Evolutionary conservation across 2,329 filamentous ascomycete species (phyloP), one percentile per base, ranked within the genome.

Genomic region (Fusarium pininemorale): DNA sequence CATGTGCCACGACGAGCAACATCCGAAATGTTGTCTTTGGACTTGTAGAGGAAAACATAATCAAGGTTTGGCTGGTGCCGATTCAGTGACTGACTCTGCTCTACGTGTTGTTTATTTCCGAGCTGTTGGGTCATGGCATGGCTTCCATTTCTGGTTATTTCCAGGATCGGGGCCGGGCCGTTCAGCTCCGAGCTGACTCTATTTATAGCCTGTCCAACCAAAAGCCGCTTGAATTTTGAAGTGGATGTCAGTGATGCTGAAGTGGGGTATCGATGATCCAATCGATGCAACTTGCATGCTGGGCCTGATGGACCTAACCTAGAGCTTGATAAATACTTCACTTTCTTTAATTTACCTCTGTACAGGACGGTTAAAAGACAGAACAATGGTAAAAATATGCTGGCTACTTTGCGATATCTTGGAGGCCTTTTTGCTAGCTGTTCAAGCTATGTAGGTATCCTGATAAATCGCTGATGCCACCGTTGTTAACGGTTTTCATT

Each of bases 181-280:
- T 24, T 24, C 2, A 39, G 7, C 24, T 51, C 37, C 48, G 47
- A 1, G 18, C 4, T 4, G 2, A 2, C 1, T 18, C 30, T 51
- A 51, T 58, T 58, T 9, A 18, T 58, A 51, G 24, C 15, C 8
- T 14, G 15, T 8, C 32, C 32, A 11, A 28, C 4, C 24, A 58
- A n/a, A 10, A 0, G 3, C 35, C 2, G 3, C 1, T 20, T n/a
- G 2, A 3, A 18, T 7, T 7, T 50, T 2, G 6, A 37, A 37
- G 16, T 37, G 35, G 35, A 37, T 37, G 15, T 37, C 35, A 37
- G 12, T 47, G 8, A 12, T 7, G 18, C 20, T 48, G 13, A 6
- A 22, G 14, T 48, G 45, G 14, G 32, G 24, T 26, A 26, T 26
- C 24, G 5, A 26, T 26, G 24, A 26, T 26, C 24, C 24, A 26